Conservation (phyloP, 1,139 yeast genomes). For the Lodderomyces theae region DNA sequence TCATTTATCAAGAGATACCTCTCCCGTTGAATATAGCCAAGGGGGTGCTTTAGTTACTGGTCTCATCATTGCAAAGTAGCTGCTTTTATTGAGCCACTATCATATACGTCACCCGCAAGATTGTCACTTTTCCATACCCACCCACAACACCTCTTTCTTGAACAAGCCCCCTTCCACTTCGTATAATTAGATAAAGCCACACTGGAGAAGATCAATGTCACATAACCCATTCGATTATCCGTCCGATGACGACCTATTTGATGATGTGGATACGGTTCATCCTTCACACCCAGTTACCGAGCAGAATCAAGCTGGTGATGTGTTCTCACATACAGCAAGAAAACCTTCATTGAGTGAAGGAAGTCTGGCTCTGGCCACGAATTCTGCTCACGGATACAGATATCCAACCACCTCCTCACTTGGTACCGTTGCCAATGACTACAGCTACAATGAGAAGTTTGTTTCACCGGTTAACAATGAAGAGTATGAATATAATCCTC, state of each 20-base stretch:
- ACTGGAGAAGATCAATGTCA: too few species aligned
- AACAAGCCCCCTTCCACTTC: too few species aligned
- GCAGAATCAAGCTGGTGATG: not conserved
- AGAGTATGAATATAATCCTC: slow-evolving; percentile 14
- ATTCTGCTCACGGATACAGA: too few species aligned
- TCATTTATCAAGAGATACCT: too few species aligned
- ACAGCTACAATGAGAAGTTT: slow-evolving; percentile 12
- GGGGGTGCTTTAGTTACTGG: too few species aligned
- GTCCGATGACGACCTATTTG: slow-evolving; percentile 13
- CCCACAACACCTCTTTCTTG: too few species aligned
- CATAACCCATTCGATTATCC: slow-evolving; percentile 10
- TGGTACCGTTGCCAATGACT: slow-evolving; percentile 2
- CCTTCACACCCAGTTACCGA: not conserved
- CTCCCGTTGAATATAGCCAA: too few species aligned
- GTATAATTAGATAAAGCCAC: not conserved
- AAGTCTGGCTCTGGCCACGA: slow-evolving; percentile 1
- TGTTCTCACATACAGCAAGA: not conserved
- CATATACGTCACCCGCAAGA: too few species aligned
- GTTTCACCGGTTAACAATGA: slow-evolving; percentile 21
- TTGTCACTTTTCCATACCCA: too few species aligned
- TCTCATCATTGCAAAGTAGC: too few species aligned
- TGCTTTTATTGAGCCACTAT: too few species aligned
- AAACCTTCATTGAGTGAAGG: not conserved
- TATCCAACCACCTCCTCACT: slow-evolving; percentile 3
- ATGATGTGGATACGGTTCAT: slow-evolving; percentile 9